Conservation (phyloP, 2,329 filamentous ascomycete species). For the Bipolaris cookei region DNA sequence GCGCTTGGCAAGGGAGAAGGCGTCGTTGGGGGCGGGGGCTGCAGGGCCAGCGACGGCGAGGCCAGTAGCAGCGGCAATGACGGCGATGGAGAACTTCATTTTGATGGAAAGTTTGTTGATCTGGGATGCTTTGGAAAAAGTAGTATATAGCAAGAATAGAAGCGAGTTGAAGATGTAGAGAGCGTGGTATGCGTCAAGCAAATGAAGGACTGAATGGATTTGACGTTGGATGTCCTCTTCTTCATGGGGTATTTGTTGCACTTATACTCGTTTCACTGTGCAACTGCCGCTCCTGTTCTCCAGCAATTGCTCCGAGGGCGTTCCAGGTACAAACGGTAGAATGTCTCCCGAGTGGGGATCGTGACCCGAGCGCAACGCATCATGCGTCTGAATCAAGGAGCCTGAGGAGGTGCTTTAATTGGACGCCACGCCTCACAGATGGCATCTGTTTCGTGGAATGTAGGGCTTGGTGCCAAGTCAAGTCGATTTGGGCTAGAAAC, state of each 20-base stretch:
- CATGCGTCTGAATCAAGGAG: neutral
- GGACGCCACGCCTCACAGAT: neutral
- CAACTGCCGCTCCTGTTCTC: neutral
- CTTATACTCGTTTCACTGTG: constrained; percentile 17
- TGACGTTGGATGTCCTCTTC: constrained; percentile 19
- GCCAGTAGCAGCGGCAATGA: constrained; percentile 35
- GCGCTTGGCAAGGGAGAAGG: constrained; percentile 40
- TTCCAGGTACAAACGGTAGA: neutral
- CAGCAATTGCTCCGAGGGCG: neutral
- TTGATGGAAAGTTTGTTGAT: constrained; percentile 26
- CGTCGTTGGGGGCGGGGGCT: constrained; percentile 27
- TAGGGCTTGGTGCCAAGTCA: neutral
- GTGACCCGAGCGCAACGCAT: constrained; percentile 1
- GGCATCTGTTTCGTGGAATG: neutral
- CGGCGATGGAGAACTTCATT: constrained; percentile 44
- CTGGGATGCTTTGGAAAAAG: constrained; percentile 22
- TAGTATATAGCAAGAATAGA: constrained; percentile 29
- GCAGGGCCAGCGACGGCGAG: constrained; percentile 41
- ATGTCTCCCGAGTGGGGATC: neutral
- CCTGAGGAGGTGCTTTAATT: neutral
- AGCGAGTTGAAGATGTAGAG: constrained; percentile 17
- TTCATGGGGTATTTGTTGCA: constrained; percentile 9
- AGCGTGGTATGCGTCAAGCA: constrained; percentile 36
- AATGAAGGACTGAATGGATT: constrained; percentile 30
- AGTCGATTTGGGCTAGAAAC: constrained; percentile 5